phyloP scores from a whole-genome alignment of 2,329 filamentous ascomycete species.

The Calonectria pseudoreteaudii region DNA sequence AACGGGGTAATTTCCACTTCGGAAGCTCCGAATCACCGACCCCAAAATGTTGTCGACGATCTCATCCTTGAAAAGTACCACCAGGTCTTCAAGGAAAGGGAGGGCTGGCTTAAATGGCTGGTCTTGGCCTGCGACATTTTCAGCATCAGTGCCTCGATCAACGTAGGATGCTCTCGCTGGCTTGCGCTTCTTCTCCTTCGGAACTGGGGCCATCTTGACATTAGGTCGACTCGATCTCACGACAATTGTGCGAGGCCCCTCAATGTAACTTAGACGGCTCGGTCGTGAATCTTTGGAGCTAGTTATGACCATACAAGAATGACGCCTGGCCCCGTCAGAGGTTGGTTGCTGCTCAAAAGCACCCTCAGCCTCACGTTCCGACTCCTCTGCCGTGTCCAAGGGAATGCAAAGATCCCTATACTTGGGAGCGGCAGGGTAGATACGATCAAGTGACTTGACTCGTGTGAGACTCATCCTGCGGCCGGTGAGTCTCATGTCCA shows the following conservation, averaged over 20 bases:
- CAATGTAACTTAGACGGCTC: constrained; percentile 40
- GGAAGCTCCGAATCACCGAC: constrained; percentile 60
- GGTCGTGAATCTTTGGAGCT: constrained; percentile 35
- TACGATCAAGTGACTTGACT: constrained; percentile 54
- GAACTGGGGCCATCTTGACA: constrained; percentile 46
- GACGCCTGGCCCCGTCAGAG: constrained; percentile 31
- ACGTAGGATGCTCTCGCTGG: constrained; percentile 47
- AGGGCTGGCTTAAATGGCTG: constrained; percentile 58
- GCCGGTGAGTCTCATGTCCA: constrained; percentile 49
- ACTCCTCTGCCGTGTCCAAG: constrained; percentile 35
- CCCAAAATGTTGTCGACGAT: constrained; percentile 57
- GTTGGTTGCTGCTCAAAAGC: constrained; percentile 20
- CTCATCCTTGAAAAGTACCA: constrained; percentile 65
- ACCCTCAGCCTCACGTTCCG: constrained; percentile 31
- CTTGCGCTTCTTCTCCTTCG: constrained; percentile 43
- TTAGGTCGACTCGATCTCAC: constrained; percentile 45
- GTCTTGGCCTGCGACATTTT: constrained; percentile 35
- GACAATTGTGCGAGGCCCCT: constrained; percentile 46
- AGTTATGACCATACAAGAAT: constrained; percentile 43
- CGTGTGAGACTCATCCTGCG: constrained; percentile 42
- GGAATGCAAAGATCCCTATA: constrained; percentile 48
- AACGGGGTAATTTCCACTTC: constrained; percentile 42
- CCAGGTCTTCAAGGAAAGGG: constrained; percentile 66
- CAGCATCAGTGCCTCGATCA: constrained; percentile 55
- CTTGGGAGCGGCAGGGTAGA: constrained; percentile 45